These are phyloP conservation scores for Elongisporangium anandrum DNA, from an alignment of 352 stramenopile species.

Conservation along the genomic window DNA sequence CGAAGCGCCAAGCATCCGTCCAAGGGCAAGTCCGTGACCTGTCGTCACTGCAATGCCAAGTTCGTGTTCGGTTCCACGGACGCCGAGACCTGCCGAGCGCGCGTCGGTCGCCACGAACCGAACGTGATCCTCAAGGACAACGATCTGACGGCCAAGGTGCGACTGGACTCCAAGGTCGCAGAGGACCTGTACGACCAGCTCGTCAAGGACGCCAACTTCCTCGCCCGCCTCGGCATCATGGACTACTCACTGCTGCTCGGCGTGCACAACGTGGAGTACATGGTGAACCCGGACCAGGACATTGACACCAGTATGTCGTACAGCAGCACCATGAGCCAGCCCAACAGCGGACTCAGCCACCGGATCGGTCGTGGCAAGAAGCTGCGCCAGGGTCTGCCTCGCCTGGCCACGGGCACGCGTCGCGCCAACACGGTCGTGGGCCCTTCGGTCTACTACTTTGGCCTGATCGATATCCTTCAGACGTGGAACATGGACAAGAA, in stretches of 20 bases:
- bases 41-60: constrained; percentile 84
- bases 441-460: constrained; percentile 86
- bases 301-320: constrained; percentile 42
- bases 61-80: constrained; percentile 83
- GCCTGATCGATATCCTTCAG: constrained; percentile 86
- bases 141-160: constrained; percentile 80
- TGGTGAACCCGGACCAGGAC: constrained; percentile 75
- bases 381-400: constrained; percentile 32
- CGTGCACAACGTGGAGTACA: constrained; percentile 88
- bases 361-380: constrained; percentile 25
- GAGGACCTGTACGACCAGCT: constrained; percentile 84
- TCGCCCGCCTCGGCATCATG: constrained; percentile 86
- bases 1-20: constrained; percentile 83
- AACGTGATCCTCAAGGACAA: constrained; percentile 89
- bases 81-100: constrained; percentile 66
- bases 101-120: constrained; percentile 78
- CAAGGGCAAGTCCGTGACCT: constrained; percentile 82
- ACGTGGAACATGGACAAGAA: constrained; percentile 91
- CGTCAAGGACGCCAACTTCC: constrained; percentile 82
- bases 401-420: constrained; percentile 61
- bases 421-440: constrained; percentile 85
- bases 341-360: constrained; percentile 26
- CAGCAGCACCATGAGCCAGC: constrained; percentile 4
- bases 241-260: constrained; percentile 89
- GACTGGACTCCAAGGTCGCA: constrained; percentile 62